These are phyloP conservation scores for Fusarium sp. DNA, from an alignment of 2,329 filamentous ascomycete genomes.

Conservation along the genomic window DNA sequence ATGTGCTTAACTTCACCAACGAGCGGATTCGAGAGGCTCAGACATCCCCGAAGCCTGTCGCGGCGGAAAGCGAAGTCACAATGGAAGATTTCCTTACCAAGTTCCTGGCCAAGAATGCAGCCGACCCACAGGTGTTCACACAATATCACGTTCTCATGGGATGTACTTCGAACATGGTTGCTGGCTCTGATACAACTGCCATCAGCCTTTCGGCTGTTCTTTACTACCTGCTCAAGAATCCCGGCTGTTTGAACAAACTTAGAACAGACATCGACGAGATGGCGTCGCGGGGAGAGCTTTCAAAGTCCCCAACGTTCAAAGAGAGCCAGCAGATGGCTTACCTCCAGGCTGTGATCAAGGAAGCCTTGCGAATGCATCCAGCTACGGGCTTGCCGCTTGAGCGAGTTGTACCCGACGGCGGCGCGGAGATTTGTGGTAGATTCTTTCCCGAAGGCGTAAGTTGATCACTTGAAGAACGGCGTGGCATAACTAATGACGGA, in stretches of 20 bases:
- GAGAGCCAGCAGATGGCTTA: conserved; percentile 38
- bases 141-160: conserved; percentile 35
- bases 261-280: conserved; percentile 15
- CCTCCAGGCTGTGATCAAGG: conserved; percentile 38
- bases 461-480: accelerated
- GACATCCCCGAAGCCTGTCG: neutral
- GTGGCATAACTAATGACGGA: neutral
- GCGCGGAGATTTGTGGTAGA: conserved; percentile 20
- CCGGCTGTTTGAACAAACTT: conserved; percentile 11
- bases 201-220: conserved; percentile 37
- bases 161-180: conserved; percentile 39
- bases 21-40: conserved; percentile 15
- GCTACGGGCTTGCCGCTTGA: conserved; percentile 34
- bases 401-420: conserved; percentile 36
- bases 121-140: conserved; percentile 23
- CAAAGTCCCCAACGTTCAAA: conserved; percentile 22
- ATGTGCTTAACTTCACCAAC: conserved; percentile 21
- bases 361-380: conserved; percentile 38
- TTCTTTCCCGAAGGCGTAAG: conserved; percentile 38
- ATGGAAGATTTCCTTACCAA: conserved; percentile 41
- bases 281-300: neutral
- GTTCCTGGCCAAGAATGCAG: conserved; percentile 34
- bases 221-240: conserved; percentile 31
- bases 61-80: neutral
- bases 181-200: conserved; percentile 40